These are phyloP conservation scores for Boletus bicolor DNA, from an alignment of 768 basidiomycete species.

Conservation along the genomic window DNA sequence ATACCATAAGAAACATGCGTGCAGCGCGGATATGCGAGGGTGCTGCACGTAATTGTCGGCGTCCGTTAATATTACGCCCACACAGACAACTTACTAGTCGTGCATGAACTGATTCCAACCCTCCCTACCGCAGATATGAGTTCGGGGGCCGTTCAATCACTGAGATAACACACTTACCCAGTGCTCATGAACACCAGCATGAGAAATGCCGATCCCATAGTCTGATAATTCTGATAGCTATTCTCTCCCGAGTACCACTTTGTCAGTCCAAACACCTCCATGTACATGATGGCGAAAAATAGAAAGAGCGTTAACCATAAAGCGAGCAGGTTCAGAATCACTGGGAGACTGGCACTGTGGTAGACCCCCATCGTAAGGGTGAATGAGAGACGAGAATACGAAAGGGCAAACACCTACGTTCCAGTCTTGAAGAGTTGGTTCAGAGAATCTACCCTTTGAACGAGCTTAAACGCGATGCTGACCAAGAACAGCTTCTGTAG, in stretches of 20 bases:
- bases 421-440: slow-evolving; percentile 98
- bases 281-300: slow-evolving; percentile 84
- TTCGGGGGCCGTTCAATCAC: neutral
- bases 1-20: slow-evolving; percentile 48
- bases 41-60: slow-evolving; percentile 40
- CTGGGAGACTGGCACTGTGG: slow-evolving; percentile 76
- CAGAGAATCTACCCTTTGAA: slow-evolving; percentile 80
- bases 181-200: slow-evolving; percentile 93
- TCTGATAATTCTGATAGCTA: slow-evolving; percentile 71
- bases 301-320: slow-evolving; percentile 90
- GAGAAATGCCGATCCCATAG: slow-evolving; percentile 74
- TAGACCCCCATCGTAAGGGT: neutral
- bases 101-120: slow-evolving; percentile 99
- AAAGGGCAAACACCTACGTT: slow-evolving; percentile 52
- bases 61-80: neutral
- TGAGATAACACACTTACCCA: slow-evolving; percentile 53
- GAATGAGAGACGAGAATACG: neutral
- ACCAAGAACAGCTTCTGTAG: slow-evolving; percentile 91
- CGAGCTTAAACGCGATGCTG: slow-evolving; percentile 90
- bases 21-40: slow-evolving; percentile 76
- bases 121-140: slow-evolving; percentile 50
- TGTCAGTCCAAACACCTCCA: slow-evolving; percentile 90
- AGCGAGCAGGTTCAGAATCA: slow-evolving; percentile 77
- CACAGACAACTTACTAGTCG: slow-evolving; percentile 59
- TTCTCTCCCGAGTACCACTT: slow-evolving; percentile 76